These are phyloP conservation scores for Phytophthora quininea DNA, from an alignment of 352 stramenopile species.

Conservation along the genomic window DNA sequence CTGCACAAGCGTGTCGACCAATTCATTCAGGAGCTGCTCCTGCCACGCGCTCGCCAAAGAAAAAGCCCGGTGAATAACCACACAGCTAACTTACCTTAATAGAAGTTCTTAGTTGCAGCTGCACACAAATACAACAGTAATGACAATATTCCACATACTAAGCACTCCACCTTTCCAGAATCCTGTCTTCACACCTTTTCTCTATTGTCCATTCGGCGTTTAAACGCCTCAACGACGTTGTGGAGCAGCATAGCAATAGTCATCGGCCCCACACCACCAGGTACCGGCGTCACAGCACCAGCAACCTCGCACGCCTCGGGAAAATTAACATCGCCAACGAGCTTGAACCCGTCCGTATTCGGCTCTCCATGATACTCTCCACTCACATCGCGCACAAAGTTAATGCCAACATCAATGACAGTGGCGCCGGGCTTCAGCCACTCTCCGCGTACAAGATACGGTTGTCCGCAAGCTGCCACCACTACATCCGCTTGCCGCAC, in stretches of 20 bases:
- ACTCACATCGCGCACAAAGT: constrained; percentile 90
- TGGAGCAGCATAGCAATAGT: constrained; percentile 96
- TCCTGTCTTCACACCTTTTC: constrained; percentile 4
- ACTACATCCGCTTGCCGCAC: constrained; percentile 96
- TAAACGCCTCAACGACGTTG: constrained; percentile 85
- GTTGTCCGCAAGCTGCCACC: constrained; percentile 94
- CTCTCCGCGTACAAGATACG: constrained; percentile 93
- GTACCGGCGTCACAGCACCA: constrained; percentile 96
- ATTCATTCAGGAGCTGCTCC: constrained; percentile 78
- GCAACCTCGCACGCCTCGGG: constrained; percentile 81
- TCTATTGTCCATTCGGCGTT: constrained; percentile 58
- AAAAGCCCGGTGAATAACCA: constrained; percentile 39
- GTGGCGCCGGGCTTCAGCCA: constrained; percentile 98
- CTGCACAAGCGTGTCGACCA: constrained; percentile 80
- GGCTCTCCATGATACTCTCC: constrained; percentile 55
- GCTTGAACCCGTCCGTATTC: constrained; percentile 91
- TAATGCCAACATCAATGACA: constrained; percentile 99
- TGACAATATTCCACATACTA: neutral
- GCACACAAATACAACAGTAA: no score
- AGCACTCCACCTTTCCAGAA: neutral
- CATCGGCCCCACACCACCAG: constrained; percentile 98
- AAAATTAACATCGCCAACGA: constrained; percentile 98
- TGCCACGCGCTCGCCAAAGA: constrained; percentile 75
- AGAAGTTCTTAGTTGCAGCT: neutral
- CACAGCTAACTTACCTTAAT: neutral